A percentile compares a stretch with the other conserved stretches of the same genome.
phyloP scores from a whole-genome alignment of 2,329 filamentous ascomycete species.

The Penicillium sp. region DNA sequence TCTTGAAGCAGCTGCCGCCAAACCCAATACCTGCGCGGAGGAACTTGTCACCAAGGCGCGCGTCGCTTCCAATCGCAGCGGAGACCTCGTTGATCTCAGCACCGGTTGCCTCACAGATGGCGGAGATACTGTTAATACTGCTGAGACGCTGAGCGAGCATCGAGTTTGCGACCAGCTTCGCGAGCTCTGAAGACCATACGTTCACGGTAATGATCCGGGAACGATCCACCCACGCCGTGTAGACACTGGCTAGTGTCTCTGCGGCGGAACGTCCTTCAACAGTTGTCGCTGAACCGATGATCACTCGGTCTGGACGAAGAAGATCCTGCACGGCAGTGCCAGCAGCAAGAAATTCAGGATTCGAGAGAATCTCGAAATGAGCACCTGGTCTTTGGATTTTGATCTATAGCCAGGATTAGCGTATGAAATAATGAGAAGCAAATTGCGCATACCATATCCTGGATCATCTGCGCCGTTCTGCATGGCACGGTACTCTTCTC shows the following conservation, averaged over 20 bases:
- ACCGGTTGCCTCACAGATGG: conserved; percentile 68
- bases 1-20: conserved; percentile 53
- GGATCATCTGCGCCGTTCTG: conserved; percentile 63
- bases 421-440: too few relatives aligned
- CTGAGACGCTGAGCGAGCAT: conserved; percentile 74
- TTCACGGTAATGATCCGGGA: conserved; percentile 65
- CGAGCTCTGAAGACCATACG: conserved; percentile 69
- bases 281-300: conserved; percentile 64
- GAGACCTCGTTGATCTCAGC: conserved; percentile 66
- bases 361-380: conserved; percentile 69
- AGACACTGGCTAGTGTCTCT: conserved; percentile 58
- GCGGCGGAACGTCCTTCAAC: conserved; percentile 57
- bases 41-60: conserved; percentile 65
- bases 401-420: conserved; percentile 10
- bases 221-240: conserved; percentile 63
- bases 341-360: conserved; percentile 74
- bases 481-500: conserved; percentile 78
- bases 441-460: conserved; percentile 62
- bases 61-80: conserved; percentile 60
- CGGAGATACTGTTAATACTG: conserved; percentile 72
- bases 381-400: conserved; percentile 50
- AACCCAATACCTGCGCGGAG: conserved; percentile 58
- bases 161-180: conserved; percentile 72
- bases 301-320: conserved; percentile 62
- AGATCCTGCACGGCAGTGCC: conserved; percentile 69